Evolutionary conservation across 116 monocot species (phyloP).

Genomic region (Trichopus zeylanicus): DNA sequence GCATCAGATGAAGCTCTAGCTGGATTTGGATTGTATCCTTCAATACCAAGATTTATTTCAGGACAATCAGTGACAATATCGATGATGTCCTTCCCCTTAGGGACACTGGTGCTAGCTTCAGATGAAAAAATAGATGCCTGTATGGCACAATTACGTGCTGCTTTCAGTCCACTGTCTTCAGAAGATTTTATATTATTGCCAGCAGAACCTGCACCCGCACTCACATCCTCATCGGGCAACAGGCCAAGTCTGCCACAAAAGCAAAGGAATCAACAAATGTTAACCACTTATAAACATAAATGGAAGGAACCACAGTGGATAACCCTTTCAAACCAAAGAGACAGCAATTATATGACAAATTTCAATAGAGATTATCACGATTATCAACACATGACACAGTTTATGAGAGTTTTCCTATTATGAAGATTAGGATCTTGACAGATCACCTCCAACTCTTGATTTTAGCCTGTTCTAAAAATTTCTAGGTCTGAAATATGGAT

Average conservation of each 20-base stretch:
- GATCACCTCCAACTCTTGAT: no score
- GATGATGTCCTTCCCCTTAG: conserved; percentile 1
- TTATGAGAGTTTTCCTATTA: no score
- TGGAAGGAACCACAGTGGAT: no score
- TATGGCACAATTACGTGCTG: background rate
- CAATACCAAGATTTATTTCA: background rate
- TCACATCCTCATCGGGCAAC: background rate
- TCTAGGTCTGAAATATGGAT: no score
- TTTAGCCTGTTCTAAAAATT: no score
- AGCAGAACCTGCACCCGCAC: background rate
- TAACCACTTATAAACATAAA: no score
- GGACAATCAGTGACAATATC: background rate
- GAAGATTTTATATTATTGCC: background rate
- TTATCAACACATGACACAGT: no score
- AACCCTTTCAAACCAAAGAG: no score
- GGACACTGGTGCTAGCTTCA: background rate
- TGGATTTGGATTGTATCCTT: conserved; percentile 3
- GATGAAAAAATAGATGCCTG: background rate
- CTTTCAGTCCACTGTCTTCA: conserved; percentile 7
- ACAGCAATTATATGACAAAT: no score
- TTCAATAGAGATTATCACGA: no score
- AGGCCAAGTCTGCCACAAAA: conserved; percentile 4
- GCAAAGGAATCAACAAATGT: no score
- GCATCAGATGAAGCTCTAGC: background rate
- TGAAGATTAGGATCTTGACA: no score